Evolutionary conservation across 2,329 filamentous ascomycete genomes (phyloP), one percentile per base, ranked within the genome.

Genomic region (Didymella sp.): DNA sequence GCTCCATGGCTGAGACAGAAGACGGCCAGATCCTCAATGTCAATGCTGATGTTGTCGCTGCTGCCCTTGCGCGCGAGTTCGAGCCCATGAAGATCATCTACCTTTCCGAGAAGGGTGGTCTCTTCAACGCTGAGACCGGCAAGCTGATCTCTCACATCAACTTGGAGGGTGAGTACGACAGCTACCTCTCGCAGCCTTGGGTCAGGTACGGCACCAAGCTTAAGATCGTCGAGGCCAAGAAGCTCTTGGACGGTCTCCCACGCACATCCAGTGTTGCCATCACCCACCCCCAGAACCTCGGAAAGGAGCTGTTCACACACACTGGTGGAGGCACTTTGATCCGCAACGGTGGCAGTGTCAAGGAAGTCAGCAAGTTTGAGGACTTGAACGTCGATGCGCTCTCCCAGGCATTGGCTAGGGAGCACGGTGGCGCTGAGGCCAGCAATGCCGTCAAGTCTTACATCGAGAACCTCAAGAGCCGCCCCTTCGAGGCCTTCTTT

Each of bases 141-240:
- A 89, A 94, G 81, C 96, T 96, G 81, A 98, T 98, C 72, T 96
- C 94, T 6, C 91, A 90, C 58, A 98, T 98, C 79, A 98, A 98
- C 80, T 83, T 99, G 56, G 95, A 99, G 73, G 93, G 96, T 78
- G 95, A 99, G 79, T 98, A 91, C 71, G 92, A 96, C 57, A 85
- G 91, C 72, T 85, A 97, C 71, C 96, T 98, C 92, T 84, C 87
- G 55, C 92, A 97, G 79, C 87, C 90, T 68, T 99, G 94, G 95
- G 95, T 96, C 77, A 88, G 91, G 73, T 96, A 95, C 74, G 95
- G 95, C 61, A 98, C 94, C 33, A 87, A 93, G 61, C 84, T 98
- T 63, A 99, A 99, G 87, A 98, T 99, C 77, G 91, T 90, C 80
- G 92, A 99, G 80, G 96, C 96, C 80, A 96, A 96, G 83, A 92